phyloP scores from a whole-genome alignment of 495 filamentous ascomycete species.

The Platismatia glauca region DNA sequence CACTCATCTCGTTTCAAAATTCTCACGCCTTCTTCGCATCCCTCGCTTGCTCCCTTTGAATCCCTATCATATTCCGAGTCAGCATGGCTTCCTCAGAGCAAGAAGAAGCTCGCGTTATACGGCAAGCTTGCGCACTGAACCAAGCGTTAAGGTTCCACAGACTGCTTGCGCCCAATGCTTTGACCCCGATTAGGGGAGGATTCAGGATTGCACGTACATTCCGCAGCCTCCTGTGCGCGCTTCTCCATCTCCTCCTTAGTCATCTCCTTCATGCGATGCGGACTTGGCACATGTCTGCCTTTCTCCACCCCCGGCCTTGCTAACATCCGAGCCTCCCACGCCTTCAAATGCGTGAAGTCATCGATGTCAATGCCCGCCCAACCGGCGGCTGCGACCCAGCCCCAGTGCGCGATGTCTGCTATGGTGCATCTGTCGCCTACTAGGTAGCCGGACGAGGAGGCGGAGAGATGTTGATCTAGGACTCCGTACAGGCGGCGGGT shows the following conservation, averaged over 20 bases:
- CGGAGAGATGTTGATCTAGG: slow-evolving; percentile 61
- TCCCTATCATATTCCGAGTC: slow-evolving; percentile 25
- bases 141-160: neutral
- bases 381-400: slow-evolving; percentile 56
- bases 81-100: neutral
- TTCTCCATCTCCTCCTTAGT: slow-evolving; percentile 48
- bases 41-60: slow-evolving; percentile 53
- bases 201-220: slow-evolving; percentile 34
- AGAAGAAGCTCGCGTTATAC: neutral
- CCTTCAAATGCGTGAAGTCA: slow-evolving; percentile 67
- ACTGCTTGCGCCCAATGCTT: neutral
- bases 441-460: slow-evolving; percentile 57
- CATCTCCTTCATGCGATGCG: slow-evolving; percentile 53
- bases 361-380: slow-evolving; percentile 69
- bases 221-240: slow-evolving; percentile 35
- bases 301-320: slow-evolving; percentile 62
- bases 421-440: slow-evolving; percentile 75
- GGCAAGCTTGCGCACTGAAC: neutral
- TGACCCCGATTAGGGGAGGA: neutral
- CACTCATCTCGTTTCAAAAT: slow-evolving; percentile 3
- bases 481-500: slow-evolving; percentile 72
- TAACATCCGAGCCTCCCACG: slow-evolving; percentile 64
- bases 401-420: slow-evolving; percentile 75
- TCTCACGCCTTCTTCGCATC: slow-evolving; percentile 37
- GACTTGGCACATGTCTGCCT: slow-evolving; percentile 67